A percentile compares a stretch with the other conserved stretches of the same genome.
Evolutionary conservation across 306 rosid species (phyloP).

Genomic region (Dryas octopetala): DNA sequence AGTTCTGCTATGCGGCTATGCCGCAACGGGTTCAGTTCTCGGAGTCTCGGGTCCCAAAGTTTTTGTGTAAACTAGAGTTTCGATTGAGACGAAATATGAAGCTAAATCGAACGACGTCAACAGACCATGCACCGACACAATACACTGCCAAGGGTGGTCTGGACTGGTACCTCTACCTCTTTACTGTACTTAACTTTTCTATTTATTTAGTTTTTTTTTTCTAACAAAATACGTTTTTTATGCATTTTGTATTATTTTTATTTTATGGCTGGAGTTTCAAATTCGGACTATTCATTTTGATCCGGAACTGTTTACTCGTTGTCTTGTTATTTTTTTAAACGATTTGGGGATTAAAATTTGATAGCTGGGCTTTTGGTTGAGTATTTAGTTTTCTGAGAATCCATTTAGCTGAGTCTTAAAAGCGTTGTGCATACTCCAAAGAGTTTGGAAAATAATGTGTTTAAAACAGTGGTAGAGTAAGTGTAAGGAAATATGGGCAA

Average conservation of each 20-base stretch:
- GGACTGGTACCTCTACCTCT: slow-evolving; percentile 35
- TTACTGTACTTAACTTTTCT: background rate
- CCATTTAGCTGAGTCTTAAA: background rate
- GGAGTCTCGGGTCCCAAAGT: too few relatives aligned
- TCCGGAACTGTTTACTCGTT: background rate
- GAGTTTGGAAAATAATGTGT: background rate
- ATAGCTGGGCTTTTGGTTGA: background rate
- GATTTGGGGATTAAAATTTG: background rate
- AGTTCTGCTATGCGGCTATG: too few relatives aligned
- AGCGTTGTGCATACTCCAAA: background rate
- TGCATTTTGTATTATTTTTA: background rate
- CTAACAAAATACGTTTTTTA: background rate
- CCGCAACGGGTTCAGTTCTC: too few relatives aligned
- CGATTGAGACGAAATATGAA: too few relatives aligned
- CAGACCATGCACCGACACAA: background rate
- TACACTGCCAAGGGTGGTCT: background rate
- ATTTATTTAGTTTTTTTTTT: background rate
- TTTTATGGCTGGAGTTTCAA: background rate
- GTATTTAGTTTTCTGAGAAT: background rate
- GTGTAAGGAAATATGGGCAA: too few relatives aligned
- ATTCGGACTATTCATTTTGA: background rate
- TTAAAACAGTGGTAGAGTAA: background rate
- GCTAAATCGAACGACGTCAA: background rate
- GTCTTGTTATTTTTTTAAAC: background rate
- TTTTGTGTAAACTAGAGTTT: too few relatives aligned